A percentile compares a stretch with the other conserved stretches of the same genome.
These are phyloP conservation scores for Orobanche coerulescens DNA, from an alignment of 257 asterid genomes.

Conservation along the genomic window DNA sequence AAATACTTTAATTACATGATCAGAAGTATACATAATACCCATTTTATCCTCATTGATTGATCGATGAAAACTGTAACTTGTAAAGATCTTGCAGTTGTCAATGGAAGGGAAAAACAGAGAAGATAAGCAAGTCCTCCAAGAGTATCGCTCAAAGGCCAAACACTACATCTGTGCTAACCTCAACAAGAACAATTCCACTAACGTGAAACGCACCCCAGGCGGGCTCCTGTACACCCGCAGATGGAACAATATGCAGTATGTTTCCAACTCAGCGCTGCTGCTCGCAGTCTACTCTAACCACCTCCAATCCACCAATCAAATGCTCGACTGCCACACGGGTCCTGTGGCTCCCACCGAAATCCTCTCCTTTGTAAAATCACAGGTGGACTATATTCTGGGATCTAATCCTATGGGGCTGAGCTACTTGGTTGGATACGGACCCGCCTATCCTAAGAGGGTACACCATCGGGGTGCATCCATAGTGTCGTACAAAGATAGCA, in stretches of 20 bases:
- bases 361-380: constrained; percentile 47
- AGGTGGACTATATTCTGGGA: constrained; percentile 70
- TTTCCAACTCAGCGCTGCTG: constrained; percentile 45
- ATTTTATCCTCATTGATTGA: too few relatives aligned
- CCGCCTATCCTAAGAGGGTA: constrained; percentile 46
- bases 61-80: too few relatives aligned
- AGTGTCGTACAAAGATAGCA: constrained; percentile 39
- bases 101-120: constrained; percentile 29
- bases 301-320: constrained; percentile 43
- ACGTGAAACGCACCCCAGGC: constrained; percentile 67
- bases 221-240: constrained; percentile 72
- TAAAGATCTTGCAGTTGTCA: constrained; percentile 38
- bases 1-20: too few relatives aligned
- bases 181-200: constrained; percentile 46
- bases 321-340: constrained; percentile 33
- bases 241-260: constrained; percentile 98
- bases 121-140: constrained; percentile 27
- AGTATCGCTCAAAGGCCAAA: constrained; percentile 52
- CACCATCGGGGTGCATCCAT: constrained; percentile 86
- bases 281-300: constrained; percentile 55
- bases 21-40: too few relatives aligned
- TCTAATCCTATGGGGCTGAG: constrained; percentile 64
- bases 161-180: constrained; percentile 53
- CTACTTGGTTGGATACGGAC: constrained; percentile 76
- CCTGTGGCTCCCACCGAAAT: constrained; percentile 37